Evolutionary conservation across 129 eudicot genomes (phyloP), one percentile per base, ranked within the genome.

Genomic region (Saussurea involucrata): DNA sequence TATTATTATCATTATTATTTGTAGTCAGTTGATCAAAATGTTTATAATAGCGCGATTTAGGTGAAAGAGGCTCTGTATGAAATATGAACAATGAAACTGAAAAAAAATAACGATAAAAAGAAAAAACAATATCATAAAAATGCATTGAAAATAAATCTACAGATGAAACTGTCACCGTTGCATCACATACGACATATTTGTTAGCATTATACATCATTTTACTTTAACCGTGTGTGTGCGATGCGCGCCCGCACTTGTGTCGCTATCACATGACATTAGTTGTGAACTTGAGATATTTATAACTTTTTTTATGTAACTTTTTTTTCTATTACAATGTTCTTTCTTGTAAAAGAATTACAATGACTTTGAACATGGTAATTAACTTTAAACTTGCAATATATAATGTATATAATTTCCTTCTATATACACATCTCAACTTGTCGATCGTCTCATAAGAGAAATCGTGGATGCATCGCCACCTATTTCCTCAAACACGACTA

Each of bases 401-500:
- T 53, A 53, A 53, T 53, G 61, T 53, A 53, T 53, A 53, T 53
- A 53, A 53, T 60, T 76, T 32, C 58, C 75, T 31, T 75, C 25
- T 49, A 76, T 89, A 53, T 63, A 68, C 76, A 68, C 60, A 46
- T 18, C 31, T 78, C 58, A 82, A 72, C 32, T 80, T 10, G 73
- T 69, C 49, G 88, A 57, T 83, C 98, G 84, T 81, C 78, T 79
- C 70, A 79, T 84, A 24, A 94, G 78, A 63, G 95, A 88, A 78
- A 94, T 86, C 28, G 69, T 76, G 7, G 91, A 83, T 34, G 88
- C 83, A 72, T 94, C 97, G 3, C 97, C 97, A 29, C 97, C 96
- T 20, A 83, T 76, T 74, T 91, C 98, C 76, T 94, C 98, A 60
- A 94, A 91, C 37, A 94, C 86, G 3, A 91, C 80, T 78, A 94